Percentiles rank a stretch among this genome's conserved stretches.
phyloP scores from a whole-genome alignment of 2,329 filamentous ascomycete species.

The Penicillium sclerotigenum region DNA sequence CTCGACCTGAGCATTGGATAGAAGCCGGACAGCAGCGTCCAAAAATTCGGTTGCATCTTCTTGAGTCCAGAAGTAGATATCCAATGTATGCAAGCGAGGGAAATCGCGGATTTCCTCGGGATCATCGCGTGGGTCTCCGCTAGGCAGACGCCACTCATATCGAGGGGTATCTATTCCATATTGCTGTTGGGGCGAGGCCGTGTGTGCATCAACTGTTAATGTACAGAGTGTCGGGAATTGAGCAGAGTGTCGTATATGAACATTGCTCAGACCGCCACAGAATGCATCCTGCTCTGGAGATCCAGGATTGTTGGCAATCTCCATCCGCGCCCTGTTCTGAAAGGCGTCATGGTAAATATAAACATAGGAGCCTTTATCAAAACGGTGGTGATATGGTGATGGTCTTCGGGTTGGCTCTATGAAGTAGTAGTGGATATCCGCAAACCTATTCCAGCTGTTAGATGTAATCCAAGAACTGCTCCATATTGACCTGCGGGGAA shows the following conservation, averaged over 20 bases:
- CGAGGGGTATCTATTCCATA: constrained; percentile 27
- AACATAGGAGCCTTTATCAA: constrained; percentile 63
- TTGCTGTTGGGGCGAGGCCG: constrained; percentile 26
- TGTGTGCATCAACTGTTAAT: constrained; percentile 50
- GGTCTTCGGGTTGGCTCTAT: constrained; percentile 54
- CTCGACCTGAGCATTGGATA: constrained; percentile 45
- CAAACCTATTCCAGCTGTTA: constrained; percentile 48
- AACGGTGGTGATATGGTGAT: constrained; percentile 53
- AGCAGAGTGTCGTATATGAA: constrained; percentile 55
- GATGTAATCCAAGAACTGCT: constrained; percentile 1
- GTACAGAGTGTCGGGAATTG: constrained; percentile 60
- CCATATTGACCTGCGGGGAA: constrained; percentile 19
- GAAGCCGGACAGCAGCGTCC: constrained; percentile 40
- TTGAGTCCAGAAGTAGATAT: constrained; percentile 63
- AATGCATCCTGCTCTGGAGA: constrained; percentile 64
- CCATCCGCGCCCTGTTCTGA: constrained; percentile 54
- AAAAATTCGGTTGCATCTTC: constrained; percentile 57
- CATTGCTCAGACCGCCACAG: constrained; percentile 53
- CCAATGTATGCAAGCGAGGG: constrained; percentile 56
- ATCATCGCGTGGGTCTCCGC: constrained; percentile 51
- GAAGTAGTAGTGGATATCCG: constrained; percentile 64
- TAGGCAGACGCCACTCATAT: constrained; percentile 57
- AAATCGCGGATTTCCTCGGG: constrained; percentile 53
- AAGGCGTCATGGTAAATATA: constrained; percentile 60
- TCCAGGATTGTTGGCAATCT: constrained; percentile 63